Base-by-base conservation (phyloP, 1,284 basidiomycete species). In the Ganoderma sinense region DNA sequence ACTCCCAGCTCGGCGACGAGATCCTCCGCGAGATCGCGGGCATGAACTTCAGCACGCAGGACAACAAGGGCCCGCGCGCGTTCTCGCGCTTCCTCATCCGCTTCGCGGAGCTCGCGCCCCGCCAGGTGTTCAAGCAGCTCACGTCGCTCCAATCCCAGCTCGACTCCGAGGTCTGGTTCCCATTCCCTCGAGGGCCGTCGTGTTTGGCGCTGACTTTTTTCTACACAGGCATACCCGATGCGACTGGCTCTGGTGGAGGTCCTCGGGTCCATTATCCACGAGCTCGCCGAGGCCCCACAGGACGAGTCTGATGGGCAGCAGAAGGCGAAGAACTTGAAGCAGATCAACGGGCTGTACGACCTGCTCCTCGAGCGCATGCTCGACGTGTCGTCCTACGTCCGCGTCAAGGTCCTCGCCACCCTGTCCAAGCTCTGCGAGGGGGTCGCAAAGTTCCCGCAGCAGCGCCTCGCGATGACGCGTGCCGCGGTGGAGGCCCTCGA, bases 201-300 rank as follows among this genome's bases (percentile, higher is more conserved):
- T 13, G 29, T 13, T 71, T 10, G 39, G 18, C 14, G 31, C 33
- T 39, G 6, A 45, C 31, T 4, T 29, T 41, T 48, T 41, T 48
- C n/a, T 26, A 23, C 11, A 0, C 66, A 97, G 94, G 93, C 96
- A 0, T 98, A 99, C 77, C 95, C 96, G 0, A 97, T 99, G 91
- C 94, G 98, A 45, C 95, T 97, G 84, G 95, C 94, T 0, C 87
- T 98, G 67, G 89, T 98, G 61, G 96, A 97, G 79, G 88, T 97
- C 69, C 89, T 97, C 48, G 95, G 94, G 4, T 83, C 85, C 63
- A 87, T 97, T 68, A 95, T 98, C 77, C 85, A 86, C 51, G 94
- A 97, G 74, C 87, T 97, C 10, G 88, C 92, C 0, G 56, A 61
- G 23, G 80, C 82, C 59, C 85, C 87, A 1, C 86, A 88, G 55